Evolutionary conservation across 1,284 basidiomycete species (phyloP).

Genomic region (Ustilago bromivora): DNA sequence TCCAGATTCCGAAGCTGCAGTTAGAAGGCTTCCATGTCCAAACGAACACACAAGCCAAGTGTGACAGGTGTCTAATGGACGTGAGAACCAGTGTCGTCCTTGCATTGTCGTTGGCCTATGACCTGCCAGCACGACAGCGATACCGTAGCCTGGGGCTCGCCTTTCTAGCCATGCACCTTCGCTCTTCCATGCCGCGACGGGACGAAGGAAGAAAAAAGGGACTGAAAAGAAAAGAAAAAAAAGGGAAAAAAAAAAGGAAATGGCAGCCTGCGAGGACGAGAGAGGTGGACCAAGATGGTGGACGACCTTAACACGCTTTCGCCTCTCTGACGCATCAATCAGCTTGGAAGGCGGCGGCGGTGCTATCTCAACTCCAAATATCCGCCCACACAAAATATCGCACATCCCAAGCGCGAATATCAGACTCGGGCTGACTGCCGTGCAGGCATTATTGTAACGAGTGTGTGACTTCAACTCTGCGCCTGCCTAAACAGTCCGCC

Average conservation of each 20-base stretch:
- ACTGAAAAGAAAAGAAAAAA: no score
- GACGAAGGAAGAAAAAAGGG: neutral
- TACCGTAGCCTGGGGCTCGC: neutral
- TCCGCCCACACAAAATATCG: neutral
- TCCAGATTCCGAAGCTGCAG: slow-evolving; percentile 3
- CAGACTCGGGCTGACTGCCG: neutral
- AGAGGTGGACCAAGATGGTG: neutral
- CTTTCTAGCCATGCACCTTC: neutral
- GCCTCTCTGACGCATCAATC: slow-evolving; percentile 1
- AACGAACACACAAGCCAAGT: neutral
- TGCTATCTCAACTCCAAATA: neutral
- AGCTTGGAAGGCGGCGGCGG: neutral
- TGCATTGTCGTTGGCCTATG: neutral
- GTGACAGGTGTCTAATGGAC: neutral
- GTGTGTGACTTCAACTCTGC: neutral
- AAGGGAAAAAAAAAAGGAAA: neutral
- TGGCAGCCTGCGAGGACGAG: neutral
- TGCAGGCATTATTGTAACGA: neutral
- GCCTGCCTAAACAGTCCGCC: slow-evolving; percentile 2
- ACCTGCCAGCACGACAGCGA: neutral
- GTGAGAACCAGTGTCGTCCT: neutral
- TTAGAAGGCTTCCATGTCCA: neutral
- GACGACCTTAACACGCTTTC: neutral
- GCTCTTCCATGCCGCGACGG: neutral
- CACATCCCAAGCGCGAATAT: slow-evolving; percentile 1